phyloP scores from a whole-genome alignment of 371 early-diverging fungal genomes.

The Enterocytospora artemiae region DNA sequence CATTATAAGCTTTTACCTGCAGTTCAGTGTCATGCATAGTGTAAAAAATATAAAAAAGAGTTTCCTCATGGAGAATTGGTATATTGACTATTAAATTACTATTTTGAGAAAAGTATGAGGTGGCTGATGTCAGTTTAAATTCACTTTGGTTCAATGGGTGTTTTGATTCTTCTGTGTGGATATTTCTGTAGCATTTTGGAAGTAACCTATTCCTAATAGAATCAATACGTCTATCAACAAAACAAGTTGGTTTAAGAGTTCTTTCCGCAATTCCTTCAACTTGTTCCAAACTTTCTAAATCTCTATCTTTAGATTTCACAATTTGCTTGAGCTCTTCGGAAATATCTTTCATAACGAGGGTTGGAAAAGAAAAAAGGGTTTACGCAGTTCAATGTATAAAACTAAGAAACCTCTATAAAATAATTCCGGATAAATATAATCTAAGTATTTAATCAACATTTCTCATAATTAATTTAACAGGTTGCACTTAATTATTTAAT shows the following conservation, averaged over 20 bases:
- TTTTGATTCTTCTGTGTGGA: not conserved
- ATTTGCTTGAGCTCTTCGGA: constrained; percentile 10
- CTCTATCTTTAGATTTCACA: not conserved
- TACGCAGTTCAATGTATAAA: not conserved
- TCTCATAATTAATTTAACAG: not conserved
- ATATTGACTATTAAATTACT: constrained; percentile 14
- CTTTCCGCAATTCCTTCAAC: no score
- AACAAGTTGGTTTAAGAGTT: no score
- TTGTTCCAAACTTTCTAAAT: no score
- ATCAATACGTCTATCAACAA: no score
- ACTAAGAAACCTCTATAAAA: not conserved
- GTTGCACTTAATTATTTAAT: no score
- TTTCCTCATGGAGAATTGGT: constrained; percentile 63
- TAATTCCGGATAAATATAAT: not conserved
- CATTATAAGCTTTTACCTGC: constrained; percentile 78
- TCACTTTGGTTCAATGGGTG: not conserved
- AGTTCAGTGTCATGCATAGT: constrained; percentile 70
- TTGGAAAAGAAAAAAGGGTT: not conserved
- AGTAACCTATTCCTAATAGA: no score
- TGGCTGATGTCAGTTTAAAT: no score
- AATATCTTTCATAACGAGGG: constrained; percentile 5
- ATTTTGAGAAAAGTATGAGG: constrained; percentile 1
- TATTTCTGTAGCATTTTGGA: not conserved
- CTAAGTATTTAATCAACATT: not conserved
- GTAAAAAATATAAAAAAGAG: constrained; percentile 84